These are phyloP conservation scores for Picochlorum sp. DNA, from an alignment of 139 green algal species.

Conservation along the genomic window DNA sequence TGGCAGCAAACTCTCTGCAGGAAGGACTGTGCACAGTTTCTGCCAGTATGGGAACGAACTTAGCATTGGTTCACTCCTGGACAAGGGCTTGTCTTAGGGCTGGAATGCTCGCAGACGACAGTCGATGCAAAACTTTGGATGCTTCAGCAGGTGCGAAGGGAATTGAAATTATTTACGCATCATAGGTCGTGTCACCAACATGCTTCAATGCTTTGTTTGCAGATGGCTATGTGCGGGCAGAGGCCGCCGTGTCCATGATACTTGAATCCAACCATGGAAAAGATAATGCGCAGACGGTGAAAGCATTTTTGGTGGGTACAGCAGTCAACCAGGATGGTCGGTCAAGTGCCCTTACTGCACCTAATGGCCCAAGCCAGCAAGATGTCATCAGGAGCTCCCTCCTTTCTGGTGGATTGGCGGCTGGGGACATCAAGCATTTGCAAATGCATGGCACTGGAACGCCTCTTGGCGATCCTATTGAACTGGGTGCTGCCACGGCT, in stretches of 20 bases:
- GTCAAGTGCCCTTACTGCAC: conserved; percentile 43
- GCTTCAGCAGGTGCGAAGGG: conserved; percentile 25
- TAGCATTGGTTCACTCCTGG: conserved; percentile 59
- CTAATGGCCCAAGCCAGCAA: conserved; percentile 57
- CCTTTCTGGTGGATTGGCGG: no score
- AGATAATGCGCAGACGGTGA: no score
- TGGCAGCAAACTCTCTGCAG: conserved; percentile 34
- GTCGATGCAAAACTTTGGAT: conserved; percentile 84
- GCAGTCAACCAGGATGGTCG: conserved; percentile 51
- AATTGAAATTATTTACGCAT: not conserved
- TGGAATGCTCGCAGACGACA: conserved; percentile 59
- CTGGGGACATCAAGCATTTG: no score
- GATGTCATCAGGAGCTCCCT: conserved; percentile 52
- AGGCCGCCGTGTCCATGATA: conserved; percentile 45
- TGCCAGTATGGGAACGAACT: conserved; percentile 62
- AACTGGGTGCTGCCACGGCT: no score
- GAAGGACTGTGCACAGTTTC: conserved; percentile 27
- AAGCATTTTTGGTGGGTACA: no score
- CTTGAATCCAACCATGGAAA: no score
- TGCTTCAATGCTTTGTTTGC: conserved; percentile 9
- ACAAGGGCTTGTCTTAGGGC: conserved; percentile 37
- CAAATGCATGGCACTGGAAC: conserved; percentile 71
- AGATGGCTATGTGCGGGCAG: conserved; percentile 71
- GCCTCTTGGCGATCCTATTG: conserved; percentile 74
- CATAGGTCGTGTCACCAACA: no score